Evolutionary conservation across 495 filamentous ascomycete species (phyloP), one percentile per base, ranked within the genome.

Genomic region (Cercophora newfieldiana): DNA sequence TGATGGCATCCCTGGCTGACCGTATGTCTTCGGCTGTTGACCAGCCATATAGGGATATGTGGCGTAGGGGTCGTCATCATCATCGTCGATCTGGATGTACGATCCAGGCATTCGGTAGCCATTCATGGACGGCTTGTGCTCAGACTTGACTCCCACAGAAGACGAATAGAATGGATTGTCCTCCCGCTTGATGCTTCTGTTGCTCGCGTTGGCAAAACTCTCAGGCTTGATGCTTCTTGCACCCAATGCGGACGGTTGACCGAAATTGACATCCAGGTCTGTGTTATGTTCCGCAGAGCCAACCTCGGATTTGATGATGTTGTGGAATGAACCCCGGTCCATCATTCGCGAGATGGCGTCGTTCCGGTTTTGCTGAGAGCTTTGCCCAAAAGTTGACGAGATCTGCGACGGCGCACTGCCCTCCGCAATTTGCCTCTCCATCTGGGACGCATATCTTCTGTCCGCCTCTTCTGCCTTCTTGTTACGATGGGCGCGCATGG

Each of bases 381-480:
- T 19, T 7, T 63, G 49, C 2, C 47, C 16, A 10, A 24, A 54
- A 6, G 12, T n/a, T 19, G 60, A 7, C 7, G 29, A 28, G 8
- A 47, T 16, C 7, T 53, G 61, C 19, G 67, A 63, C 0, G 65
- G 18, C 4, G 10, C 4, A 44, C 12, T 4, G 37, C 2, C 37
- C 4, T 26, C 1, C 7, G 7, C 22, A 18, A 49, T 49, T 19
- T 44, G 37, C 37, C 37, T 14, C 2, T 44, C 18, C 33, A 71
- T 54, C 21, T 54, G 57, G 22, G 62, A 61, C 12, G 72, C 72
- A 5, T 69, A 53, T 14, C 22, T 55, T 31, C 63, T 64, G 66
- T 72, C 72, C 49, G 62, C 53, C 22, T 72, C 66, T 12, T 10
- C 61, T 12, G 48, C 44, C 7, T 19, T 50, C 57, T 72, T 72